Evolutionary conservation across 148 eudicot species (phyloP).

Genomic region (Dysphania ambrosioides): DNA sequence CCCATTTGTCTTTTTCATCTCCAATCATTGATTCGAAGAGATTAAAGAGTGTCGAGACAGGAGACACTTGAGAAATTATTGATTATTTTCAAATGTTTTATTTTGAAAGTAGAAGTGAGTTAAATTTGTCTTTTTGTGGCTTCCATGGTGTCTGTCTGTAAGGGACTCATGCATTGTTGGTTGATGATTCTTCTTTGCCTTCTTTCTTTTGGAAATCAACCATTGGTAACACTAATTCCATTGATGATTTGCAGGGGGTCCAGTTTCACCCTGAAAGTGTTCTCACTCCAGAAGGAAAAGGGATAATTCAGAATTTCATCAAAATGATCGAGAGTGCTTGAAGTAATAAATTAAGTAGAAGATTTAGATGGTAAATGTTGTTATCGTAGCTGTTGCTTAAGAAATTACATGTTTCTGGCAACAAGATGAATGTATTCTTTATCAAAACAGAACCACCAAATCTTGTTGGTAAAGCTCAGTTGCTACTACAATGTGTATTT

Average conservation of each 20-base stretch:
- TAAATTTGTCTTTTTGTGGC: too few species aligned
- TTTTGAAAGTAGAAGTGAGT: too few species aligned
- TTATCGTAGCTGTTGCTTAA: neutral
- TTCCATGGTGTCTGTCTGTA: too few species aligned
- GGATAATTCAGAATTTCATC: conserved; percentile 67
- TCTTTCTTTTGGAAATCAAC: neutral
- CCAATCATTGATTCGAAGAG: neutral
- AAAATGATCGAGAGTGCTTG: conserved; percentile 49
- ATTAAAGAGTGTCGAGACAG: neutral
- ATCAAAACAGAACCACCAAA: neutral
- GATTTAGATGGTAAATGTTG: neutral
- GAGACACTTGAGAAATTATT: too few species aligned
- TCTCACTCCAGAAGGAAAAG: conserved; percentile 82
- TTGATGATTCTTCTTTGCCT: too few species aligned
- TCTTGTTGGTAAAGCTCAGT: neutral
- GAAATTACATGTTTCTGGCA: conserved; percentile 2
- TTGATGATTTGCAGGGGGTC: conserved; percentile 62
- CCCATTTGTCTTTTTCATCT: neutral
- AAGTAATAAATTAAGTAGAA: neutral
- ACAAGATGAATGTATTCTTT: conserved; percentile 5
- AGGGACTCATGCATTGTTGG: neutral
- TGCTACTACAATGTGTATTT: neutral
- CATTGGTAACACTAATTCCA: neutral
- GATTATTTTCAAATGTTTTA: too few species aligned
- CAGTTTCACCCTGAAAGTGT: conserved; percentile 99